phyloP scores from a whole-genome alignment of 371 early-diverging fungal genomes.

The Dentiscutata heterogama region DNA sequence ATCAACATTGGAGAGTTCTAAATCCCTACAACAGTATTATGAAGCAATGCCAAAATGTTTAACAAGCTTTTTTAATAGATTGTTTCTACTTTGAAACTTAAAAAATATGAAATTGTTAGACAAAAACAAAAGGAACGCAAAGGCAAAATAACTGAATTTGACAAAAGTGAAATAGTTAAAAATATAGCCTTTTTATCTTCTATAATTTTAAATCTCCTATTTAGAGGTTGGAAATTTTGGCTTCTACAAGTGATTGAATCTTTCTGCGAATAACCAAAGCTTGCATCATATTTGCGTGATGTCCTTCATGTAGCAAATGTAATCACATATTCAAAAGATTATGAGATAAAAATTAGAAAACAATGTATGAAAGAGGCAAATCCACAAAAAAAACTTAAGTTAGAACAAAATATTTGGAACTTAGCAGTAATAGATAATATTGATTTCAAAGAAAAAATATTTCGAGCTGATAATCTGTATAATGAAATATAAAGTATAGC shows the following conservation, averaged over 20 bases:
- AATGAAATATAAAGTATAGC: neutral
- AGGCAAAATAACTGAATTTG: neutral
- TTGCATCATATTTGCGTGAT: neutral
- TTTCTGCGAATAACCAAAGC: neutral
- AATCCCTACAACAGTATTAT: constrained; percentile 8
- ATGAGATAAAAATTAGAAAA: neutral
- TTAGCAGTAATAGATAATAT: constrained; percentile 17
- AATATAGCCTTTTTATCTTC: neutral
- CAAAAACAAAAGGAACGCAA: neutral
- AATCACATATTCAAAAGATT: neutral
- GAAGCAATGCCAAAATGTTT: neutral
- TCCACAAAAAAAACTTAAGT: neutral
- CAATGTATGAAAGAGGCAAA: neutral
- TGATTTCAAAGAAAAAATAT: constrained; percentile 15
- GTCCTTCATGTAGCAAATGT: constrained; percentile 24
- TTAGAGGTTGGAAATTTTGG: neutral
- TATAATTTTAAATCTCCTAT: neutral
- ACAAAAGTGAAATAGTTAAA: constrained; percentile 1
- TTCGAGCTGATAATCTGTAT: constrained; percentile 20
- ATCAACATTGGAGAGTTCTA: too few relatives aligned
- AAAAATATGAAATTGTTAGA: neutral
- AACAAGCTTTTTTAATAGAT: too few relatives aligned
- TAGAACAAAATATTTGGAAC: too few relatives aligned
- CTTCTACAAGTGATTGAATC: too few relatives aligned
- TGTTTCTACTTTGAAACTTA: neutral